Evolutionary conservation across 805 yeast species (phyloP).

Genomic region (Scheffersomyces spartinae): DNA sequence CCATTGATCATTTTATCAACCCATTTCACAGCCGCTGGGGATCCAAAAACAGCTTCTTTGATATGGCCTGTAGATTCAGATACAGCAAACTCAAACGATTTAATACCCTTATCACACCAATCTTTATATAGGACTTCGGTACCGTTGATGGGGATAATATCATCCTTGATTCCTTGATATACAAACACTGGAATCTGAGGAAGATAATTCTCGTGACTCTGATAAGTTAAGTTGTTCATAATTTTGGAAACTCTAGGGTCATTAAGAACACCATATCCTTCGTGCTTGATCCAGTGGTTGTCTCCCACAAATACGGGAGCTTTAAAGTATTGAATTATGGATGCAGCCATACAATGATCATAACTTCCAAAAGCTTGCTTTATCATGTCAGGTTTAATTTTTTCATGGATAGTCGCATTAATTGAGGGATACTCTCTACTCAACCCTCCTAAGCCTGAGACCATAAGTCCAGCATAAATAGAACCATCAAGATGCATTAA

Average conservation of each 20-base stretch:
- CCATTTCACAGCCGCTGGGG: slow-evolving; percentile 12
- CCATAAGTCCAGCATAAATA: slow-evolving; percentile 17
- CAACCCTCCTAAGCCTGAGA: slow-evolving; percentile 19
- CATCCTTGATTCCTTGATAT: slow-evolving; percentile 12
- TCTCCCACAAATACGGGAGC: too few relatives aligned
- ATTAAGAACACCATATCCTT: too few relatives aligned
- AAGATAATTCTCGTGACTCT: too few relatives aligned
- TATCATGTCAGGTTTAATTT: slow-evolving; percentile 2
- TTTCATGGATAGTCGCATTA: slow-evolving; percentile 1
- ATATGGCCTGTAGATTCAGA: slow-evolving; percentile 15
- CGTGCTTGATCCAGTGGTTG: too few relatives aligned
- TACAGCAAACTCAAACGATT: slow-evolving; percentile 16
- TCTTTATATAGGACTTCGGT: slow-evolving; percentile 11
- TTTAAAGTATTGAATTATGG: too few relatives aligned
- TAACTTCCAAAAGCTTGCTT: slow-evolving; percentile 1
- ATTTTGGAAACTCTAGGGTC: too few relatives aligned
- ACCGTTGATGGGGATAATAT: slow-evolving; percentile 13
- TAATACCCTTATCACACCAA: slow-evolving; percentile 18
- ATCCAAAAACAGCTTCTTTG: slow-evolving; percentile 9
- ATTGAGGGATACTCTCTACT: slow-evolving; percentile 19
- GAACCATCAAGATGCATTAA: slow-evolving; percentile 14
- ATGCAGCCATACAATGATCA: neutral
- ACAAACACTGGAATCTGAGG: slow-evolving; percentile 15
- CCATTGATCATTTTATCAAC: slow-evolving; percentile 10
- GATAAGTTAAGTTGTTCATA: too few relatives aligned